These are phyloP conservation scores for Gleditsia sinensis DNA, from an alignment of 306 rosid species.

Conservation along the genomic window DNA sequence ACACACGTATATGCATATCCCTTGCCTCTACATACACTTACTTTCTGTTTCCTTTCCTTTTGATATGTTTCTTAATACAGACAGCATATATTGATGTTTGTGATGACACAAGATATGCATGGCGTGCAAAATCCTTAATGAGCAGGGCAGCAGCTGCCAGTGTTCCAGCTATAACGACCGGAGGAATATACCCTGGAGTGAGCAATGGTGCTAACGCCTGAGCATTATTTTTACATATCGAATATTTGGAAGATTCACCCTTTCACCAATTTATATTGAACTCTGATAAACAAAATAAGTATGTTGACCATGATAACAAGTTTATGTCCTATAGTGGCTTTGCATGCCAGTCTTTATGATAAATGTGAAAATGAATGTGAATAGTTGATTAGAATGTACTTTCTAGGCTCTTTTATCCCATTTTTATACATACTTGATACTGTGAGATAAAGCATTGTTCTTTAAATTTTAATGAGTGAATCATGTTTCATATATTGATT, in stretches of 20 bases:
- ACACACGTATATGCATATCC: not conserved
- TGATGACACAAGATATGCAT: slow-evolving; percentile 72
- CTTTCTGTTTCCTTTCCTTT: not conserved
- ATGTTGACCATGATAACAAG: not conserved
- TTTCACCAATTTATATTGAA: not conserved
- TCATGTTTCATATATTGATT: not conserved
- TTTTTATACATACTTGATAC: not conserved
- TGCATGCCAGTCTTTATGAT: not conserved
- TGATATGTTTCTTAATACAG: slow-evolving; percentile 43
- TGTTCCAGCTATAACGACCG: slow-evolving; percentile 87
- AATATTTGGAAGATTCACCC: slow-evolving; percentile 22
- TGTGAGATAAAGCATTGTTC: slow-evolving; percentile 4
- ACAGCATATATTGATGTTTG: slow-evolving; percentile 92
- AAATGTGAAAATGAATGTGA: not conserved
- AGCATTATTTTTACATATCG: slow-evolving; percentile 39
- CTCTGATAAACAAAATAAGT: not conserved
- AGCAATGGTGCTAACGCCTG: slow-evolving; percentile 76
- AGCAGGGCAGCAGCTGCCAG: slow-evolving; percentile 67
- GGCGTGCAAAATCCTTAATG: slow-evolving; percentile 70
- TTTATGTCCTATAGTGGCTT: not conserved
- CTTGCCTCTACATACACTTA: not conserved
- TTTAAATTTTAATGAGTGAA: not conserved
- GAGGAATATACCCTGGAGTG: slow-evolving; percentile 94
- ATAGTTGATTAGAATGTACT: slow-evolving; percentile 1
- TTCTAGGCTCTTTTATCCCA: not conserved